phyloP scores from a whole-genome alignment of 306 rosid species.

The Pyrus pyrifolia region DNA sequence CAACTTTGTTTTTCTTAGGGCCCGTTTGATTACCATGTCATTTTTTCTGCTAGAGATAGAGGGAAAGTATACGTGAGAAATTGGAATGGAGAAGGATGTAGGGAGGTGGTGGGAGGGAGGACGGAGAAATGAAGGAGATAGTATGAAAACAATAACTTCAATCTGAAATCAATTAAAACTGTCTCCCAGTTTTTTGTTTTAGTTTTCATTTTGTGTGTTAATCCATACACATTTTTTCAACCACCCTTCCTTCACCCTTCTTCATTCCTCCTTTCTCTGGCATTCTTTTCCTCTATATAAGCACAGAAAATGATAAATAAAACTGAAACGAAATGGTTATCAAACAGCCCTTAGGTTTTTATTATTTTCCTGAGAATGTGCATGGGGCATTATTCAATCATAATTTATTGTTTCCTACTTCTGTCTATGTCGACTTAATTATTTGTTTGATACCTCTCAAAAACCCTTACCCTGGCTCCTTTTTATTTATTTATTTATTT shows the following conservation, averaged over 20 bases:
- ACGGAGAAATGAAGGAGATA: neutral
- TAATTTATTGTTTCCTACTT: neutral
- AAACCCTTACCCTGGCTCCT: constrained; percentile 18
- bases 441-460: neutral
- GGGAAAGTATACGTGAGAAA: neutral
- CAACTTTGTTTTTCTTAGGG: neutral
- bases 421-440: neutral
- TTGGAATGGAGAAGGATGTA: neutral
- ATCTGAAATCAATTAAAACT: too few relatives aligned
- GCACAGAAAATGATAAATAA: neutral
- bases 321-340: neutral
- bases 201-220: neutral
- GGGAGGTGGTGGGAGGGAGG: neutral
- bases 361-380: neutral
- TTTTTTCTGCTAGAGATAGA: neutral
- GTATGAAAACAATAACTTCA: neutral
- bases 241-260: too few relatives aligned
- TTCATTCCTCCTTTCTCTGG: too few relatives aligned
- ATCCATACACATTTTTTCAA: neutral
- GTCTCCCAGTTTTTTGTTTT: neutral
- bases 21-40: neutral
- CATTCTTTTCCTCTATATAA: too few relatives aligned
- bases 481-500: neutral
- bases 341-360: neutral
- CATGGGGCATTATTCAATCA: neutral